A percentile compares a stretch with the other conserved stretches of the same genome.
phyloP scores from a whole-genome alignment of 148 eudicot species.

The Cornus kousa region DNA sequence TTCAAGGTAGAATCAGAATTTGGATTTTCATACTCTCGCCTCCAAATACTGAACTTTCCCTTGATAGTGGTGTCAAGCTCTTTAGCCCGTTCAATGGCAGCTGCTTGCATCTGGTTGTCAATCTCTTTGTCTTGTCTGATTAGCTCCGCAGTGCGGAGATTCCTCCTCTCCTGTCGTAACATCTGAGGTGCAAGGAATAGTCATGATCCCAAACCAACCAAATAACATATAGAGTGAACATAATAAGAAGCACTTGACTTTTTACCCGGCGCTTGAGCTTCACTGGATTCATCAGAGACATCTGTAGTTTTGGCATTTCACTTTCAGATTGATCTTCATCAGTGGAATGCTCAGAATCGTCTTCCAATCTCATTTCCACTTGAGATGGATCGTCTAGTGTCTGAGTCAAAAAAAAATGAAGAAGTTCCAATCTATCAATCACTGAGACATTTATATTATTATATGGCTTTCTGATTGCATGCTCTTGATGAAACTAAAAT shows the following conservation, averaged over 20 bases:
- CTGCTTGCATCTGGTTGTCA: conserved; percentile 67
- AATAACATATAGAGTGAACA: conserved; percentile 1
- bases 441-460: background rate
- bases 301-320: conserved; percentile 24
- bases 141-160: conserved; percentile 66
- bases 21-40: conserved; percentile 82
- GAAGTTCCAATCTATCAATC: background rate
- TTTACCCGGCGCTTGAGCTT: conserved; percentile 79
- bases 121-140: conserved; percentile 62
- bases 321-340: conserved; percentile 37
- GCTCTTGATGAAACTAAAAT: background rate
- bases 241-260: conserved; percentile 6
- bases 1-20: conserved; percentile 89
- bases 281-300: conserved; percentile 52
- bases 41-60: conserved; percentile 93
- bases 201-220: background rate
- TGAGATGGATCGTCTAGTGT: conserved; percentile 34
- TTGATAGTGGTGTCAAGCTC: conserved; percentile 69
- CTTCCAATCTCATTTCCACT: conserved; percentile 30
- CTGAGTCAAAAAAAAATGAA: conserved; percentile 30
- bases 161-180: conserved; percentile 70
- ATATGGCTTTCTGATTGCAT: background rate
- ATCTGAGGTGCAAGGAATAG: conserved; percentile 36
- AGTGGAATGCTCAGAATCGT: conserved; percentile 29
- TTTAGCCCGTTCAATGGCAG: conserved; percentile 76